A percentile compares a stretch with the other conserved stretches of the same genome.
phyloP scores from a whole-genome alignment of 371 early-diverging fungal genomes.

The Coemansia sp. region DNA sequence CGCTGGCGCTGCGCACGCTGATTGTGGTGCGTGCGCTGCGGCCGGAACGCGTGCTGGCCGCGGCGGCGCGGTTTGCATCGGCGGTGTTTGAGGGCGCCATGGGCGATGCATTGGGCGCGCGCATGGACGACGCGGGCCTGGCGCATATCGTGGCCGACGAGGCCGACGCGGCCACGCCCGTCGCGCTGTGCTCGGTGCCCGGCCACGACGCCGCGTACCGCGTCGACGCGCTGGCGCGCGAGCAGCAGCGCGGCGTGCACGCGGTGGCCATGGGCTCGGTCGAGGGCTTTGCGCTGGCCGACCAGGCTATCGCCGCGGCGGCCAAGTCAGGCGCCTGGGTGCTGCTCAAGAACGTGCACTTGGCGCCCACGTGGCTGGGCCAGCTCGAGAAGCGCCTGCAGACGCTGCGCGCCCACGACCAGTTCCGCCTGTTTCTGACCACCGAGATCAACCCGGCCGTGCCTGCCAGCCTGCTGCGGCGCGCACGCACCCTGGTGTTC shows the following conservation, averaged over 20 bases:
- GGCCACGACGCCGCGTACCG: constrained; percentile 96
- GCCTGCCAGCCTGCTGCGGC: constrained; percentile 87
- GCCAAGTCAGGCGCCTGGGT: constrained; percentile 92
- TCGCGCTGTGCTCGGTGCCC: constrained; percentile 91
- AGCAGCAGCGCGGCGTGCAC: constrained; percentile 60
- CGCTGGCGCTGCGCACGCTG: constrained; percentile 65
- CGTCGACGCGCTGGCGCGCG: constrained; percentile 87
- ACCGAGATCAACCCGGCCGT: constrained; percentile 97
- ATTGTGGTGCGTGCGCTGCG: constrained; percentile 83
- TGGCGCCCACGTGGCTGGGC: constrained; percentile 91
- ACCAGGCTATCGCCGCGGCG: constrained; percentile 83
- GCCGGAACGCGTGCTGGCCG: constrained; percentile 82
- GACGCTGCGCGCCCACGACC: constrained; percentile 75
- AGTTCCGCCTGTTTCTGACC: constrained; percentile 94
- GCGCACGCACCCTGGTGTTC: constrained; percentile 91
- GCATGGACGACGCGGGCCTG: constrained; percentile 65
- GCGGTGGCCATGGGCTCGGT: constrained; percentile 98
- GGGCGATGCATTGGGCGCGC: constrained; percentile 2
- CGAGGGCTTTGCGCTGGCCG: constrained; percentile 91
- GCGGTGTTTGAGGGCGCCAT: constrained; percentile 71
- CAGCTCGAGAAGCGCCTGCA: constrained; percentile 94
- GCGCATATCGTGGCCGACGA: constrained; percentile 73
- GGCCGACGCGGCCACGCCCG: constrained; percentile 71
- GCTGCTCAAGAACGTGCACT: constrained; percentile 95
- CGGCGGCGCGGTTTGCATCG: constrained; percentile 74